Evolutionary conservation across 805 yeast genomes (phyloP).

Genomic region (Starmerella cellae): DNA sequence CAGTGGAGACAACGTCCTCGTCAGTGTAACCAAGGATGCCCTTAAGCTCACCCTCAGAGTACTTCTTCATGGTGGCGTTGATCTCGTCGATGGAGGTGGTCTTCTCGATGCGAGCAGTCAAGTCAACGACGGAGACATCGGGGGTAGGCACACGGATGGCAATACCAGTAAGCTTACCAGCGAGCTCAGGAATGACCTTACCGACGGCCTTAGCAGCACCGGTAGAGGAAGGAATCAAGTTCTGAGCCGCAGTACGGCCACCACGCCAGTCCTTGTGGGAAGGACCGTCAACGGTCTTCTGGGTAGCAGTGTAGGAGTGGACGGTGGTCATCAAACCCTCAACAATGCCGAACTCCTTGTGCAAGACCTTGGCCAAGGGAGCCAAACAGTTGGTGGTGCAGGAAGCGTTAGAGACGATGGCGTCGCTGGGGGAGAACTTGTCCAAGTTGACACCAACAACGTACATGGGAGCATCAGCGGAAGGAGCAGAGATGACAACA

Average conservation of each 20-base stretch:
- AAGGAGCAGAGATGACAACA: slow-evolving; percentile 90
- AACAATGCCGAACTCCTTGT: slow-evolving; percentile 75
- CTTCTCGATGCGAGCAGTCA: slow-evolving; percentile 70
- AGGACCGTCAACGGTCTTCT: slow-evolving; percentile 93
- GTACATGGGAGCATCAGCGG: slow-evolving; percentile 89
- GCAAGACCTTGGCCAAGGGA: slow-evolving; percentile 79
- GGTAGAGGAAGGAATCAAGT: slow-evolving; percentile 89
- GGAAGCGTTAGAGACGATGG: slow-evolving; percentile 80
- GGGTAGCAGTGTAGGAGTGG: slow-evolving; percentile 92
- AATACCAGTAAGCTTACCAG: slow-evolving; percentile 90
- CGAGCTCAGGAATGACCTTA: slow-evolving; percentile 79
- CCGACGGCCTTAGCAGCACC: slow-evolving; percentile 98
- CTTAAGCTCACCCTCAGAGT: slow-evolving; percentile 63
- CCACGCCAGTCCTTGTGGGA: slow-evolving; percentile 98
- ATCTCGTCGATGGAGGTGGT: slow-evolving; percentile 73
- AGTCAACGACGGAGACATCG: slow-evolving; percentile 86
- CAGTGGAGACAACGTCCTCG: slow-evolving; percentile 83
- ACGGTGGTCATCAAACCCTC: slow-evolving; percentile 94
- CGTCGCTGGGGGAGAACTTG: slow-evolving; percentile 59
- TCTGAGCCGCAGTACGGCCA: slow-evolving; percentile 92
- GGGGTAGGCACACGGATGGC: slow-evolving; percentile 88
- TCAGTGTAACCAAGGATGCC: slow-evolving; percentile 84
- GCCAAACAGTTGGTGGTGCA: slow-evolving; percentile 95
- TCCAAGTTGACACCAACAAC: slow-evolving; percentile 83
- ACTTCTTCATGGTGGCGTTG: slow-evolving; percentile 59